Conservation (phyloP, 768 basidiomycete species). For the Hygrophoropsis aurantiaca region DNA sequence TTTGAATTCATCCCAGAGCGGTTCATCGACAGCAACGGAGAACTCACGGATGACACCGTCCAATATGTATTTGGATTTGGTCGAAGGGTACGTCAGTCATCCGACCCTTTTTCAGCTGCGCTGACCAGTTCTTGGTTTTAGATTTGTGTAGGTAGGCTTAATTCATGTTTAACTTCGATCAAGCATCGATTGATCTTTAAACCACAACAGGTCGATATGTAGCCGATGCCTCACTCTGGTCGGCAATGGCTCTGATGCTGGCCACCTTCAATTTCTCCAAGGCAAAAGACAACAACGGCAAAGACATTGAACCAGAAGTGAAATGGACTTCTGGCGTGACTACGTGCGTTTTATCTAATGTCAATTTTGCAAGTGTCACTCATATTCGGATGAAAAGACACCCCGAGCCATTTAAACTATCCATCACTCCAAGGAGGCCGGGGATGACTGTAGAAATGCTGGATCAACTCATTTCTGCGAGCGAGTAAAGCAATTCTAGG, state of each 20-base stretch:
- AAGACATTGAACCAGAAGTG: conserved; percentile 34
- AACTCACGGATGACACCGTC: not conserved
- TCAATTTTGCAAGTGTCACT: not conserved
- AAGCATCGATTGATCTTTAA: conserved; percentile 7
- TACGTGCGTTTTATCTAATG: conserved; percentile 6
- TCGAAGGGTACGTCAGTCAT: conserved; percentile 7
- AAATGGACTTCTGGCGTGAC: conserved; percentile 28
- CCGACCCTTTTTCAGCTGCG: no score
- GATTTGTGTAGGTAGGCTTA: conserved; percentile 6
- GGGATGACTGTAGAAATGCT: conserved; percentile 9
- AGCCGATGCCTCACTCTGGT: conserved; percentile 33
- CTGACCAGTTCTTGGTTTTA: no score
- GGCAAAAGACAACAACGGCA: conserved; percentile 30
- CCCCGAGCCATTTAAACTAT: conserved; percentile 14
- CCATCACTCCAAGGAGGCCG: conserved; percentile 9
- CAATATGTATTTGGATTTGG: not conserved
- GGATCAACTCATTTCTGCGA: conserved; percentile 8
- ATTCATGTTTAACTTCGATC: not conserved
- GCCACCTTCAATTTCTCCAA: conserved; percentile 38
- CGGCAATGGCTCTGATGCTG: conserved; percentile 35
- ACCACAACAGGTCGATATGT: conserved; percentile 19
- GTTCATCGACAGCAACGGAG: not conserved
- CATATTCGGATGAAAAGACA: conserved; percentile 6
- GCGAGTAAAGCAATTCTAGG: conserved; percentile 6
- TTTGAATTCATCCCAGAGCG: not conserved